These are phyloP conservation scores for Passalora sequoiae DNA, from an alignment of 2,329 filamentous ascomycete species.

Conservation along the genomic window DNA sequence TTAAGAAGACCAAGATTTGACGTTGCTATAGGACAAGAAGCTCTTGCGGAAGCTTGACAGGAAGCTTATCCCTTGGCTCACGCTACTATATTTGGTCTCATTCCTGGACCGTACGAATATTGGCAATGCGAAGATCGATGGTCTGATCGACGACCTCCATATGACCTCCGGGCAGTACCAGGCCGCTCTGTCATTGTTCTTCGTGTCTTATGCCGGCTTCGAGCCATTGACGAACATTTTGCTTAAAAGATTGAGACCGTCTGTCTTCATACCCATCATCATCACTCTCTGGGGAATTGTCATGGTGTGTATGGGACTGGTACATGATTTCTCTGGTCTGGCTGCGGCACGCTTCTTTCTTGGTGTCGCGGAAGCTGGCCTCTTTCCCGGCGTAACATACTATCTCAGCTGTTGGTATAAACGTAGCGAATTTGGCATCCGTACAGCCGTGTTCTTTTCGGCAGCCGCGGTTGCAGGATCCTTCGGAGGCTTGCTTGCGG, in stretches of 20 bases:
- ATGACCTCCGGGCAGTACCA: slow-evolving; percentile 63
- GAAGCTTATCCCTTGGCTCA: slow-evolving; percentile 61
- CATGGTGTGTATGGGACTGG: slow-evolving; percentile 43
- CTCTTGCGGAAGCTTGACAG: slow-evolving; percentile 59
- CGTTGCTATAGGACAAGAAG: slow-evolving; percentile 52
- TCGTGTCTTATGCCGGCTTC: slow-evolving; percentile 75
- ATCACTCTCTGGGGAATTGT: slow-evolving; percentile 72
- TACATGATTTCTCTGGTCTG: slow-evolving; percentile 17
- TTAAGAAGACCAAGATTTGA: slow-evolving; percentile 4
- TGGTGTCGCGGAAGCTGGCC: slow-evolving; percentile 65
- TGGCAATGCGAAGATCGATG: slow-evolving; percentile 56
- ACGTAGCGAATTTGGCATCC: slow-evolving; percentile 70
- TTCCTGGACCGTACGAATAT: slow-evolving; percentile 72
- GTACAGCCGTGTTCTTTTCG: slow-evolving; percentile 77
- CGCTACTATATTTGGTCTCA: slow-evolving; percentile 66
- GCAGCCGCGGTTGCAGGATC: slow-evolving; percentile 74
- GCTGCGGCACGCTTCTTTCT: slow-evolving; percentile 50
- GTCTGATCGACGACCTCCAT: slow-evolving; percentile 51
- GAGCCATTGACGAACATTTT: slow-evolving; percentile 74
- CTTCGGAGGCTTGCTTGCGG: slow-evolving; percentile 68
- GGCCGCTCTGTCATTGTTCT: slow-evolving; percentile 73
- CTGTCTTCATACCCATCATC: slow-evolving; percentile 67
- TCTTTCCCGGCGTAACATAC: slow-evolving; percentile 63
- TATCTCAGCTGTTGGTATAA: slow-evolving; percentile 82
- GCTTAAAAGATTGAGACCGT: slow-evolving; percentile 68